phyloP scores from a whole-genome alignment of 345 rosid species.

The Arabidopsis suecica region DNA sequence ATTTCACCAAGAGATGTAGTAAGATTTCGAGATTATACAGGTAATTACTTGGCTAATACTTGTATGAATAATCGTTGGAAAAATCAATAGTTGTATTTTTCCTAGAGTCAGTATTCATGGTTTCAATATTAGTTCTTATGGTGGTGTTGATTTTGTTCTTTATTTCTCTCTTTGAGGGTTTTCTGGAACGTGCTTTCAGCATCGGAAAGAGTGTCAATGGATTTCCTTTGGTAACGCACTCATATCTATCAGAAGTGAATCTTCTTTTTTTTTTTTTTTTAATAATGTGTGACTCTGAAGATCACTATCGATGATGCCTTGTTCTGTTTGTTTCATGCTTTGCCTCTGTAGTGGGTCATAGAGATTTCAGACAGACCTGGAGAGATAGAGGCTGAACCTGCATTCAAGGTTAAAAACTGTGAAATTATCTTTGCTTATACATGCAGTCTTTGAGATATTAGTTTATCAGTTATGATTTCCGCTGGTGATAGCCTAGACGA shows the following conservation, averaged over 20 bases:
- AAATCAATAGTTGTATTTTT: not conserved
- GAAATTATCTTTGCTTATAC: not conserved
- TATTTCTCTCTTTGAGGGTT: conserved; percentile 87
- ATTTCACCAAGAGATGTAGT: conserved; percentile 68
- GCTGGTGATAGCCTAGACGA: conserved; percentile 6
- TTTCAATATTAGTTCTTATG: not conserved
- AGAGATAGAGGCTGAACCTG: conserved; percentile 85
- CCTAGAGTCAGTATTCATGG: not conserved
- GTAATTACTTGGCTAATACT: conserved; percentile 50
- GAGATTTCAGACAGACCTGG: conserved; percentile 96
- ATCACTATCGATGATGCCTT: conserved; percentile 12
- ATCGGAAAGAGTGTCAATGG: conserved; percentile 92
- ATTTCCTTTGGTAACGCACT: conserved; percentile 79
- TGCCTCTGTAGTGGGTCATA: conserved; percentile 76
- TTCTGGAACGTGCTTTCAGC: conserved; percentile 66
- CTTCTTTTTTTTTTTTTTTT: conserved; percentile 14
- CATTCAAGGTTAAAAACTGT: conserved; percentile 74
- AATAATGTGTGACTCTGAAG: not conserved
- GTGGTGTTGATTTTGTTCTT: conserved; percentile 61
- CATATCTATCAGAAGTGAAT: conserved; percentile 6
- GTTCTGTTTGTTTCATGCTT: conserved; percentile 13
- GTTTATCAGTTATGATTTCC: not conserved
- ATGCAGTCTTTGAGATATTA: not conserved
- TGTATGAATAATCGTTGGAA: not conserved
- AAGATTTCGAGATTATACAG: conserved; percentile 86